A percentile compares a stretch with the other conserved stretches of the same genome.
Evolutionary conservation across 768 basidiomycete genomes (phyloP).

Genomic region (Gelatoporia subvermispora): DNA sequence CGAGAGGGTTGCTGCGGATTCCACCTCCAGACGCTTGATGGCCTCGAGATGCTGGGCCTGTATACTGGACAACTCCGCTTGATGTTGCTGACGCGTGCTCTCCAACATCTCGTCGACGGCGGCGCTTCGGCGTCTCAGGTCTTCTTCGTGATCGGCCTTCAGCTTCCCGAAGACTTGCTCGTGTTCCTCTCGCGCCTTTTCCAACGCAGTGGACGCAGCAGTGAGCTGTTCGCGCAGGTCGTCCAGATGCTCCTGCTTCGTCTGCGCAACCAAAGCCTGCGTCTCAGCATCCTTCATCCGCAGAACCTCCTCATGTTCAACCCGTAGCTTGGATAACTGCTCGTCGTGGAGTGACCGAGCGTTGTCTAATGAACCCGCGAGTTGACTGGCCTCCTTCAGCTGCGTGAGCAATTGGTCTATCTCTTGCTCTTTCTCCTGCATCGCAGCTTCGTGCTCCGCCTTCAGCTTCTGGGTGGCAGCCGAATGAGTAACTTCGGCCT

Average conservation of each 20-base stretch:
- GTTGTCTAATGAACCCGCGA: constrained; percentile 38
- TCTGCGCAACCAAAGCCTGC: constrained; percentile 34
- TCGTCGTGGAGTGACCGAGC: constrained; percentile 16
- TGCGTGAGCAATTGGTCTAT: constrained; percentile 36
- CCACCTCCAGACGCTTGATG: constrained; percentile 59
- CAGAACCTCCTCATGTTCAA: constrained; percentile 38
- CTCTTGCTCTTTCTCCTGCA: constrained; percentile 38
- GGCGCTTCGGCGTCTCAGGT: constrained; percentile 45
- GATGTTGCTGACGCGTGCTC: constrained; percentile 50
- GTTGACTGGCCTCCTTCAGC: constrained; percentile 31
- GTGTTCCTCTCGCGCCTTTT: constrained; percentile 47
- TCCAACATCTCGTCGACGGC: constrained; percentile 51
- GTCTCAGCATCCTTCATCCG: constrained; percentile 36
- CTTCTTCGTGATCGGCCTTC: constrained; percentile 30
- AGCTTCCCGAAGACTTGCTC: constrained; percentile 57
- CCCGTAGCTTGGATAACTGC: too few relatives aligned
- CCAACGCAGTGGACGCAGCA: constrained; percentile 23
- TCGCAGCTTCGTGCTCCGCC: constrained; percentile 38
- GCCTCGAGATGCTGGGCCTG: constrained; percentile 56
- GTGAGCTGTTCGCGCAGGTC: constrained; percentile 26
- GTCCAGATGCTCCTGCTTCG: constrained; percentile 30
- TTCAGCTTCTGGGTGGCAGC: constrained; percentile 43
- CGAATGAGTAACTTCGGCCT: constrained; percentile 46
- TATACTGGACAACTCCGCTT: constrained; percentile 45
- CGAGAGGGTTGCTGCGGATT: constrained; percentile 50